Percentiles rank a stretch among this genome's conserved stretches.
phyloP scores from a whole-genome alignment of 2,329 filamentous ascomycete species.

The Zymoseptoria tritici region DNA sequence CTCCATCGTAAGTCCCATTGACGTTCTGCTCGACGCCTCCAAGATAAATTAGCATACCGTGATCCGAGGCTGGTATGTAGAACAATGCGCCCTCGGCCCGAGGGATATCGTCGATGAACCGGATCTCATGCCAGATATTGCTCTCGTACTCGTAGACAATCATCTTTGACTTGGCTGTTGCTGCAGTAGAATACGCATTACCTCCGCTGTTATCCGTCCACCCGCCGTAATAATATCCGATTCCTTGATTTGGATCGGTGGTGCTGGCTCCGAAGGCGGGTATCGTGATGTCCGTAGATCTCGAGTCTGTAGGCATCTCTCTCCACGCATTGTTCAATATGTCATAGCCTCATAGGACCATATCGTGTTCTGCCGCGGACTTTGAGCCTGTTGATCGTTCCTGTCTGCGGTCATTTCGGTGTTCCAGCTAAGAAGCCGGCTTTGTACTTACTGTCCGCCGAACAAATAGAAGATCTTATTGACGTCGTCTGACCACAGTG shows the following conservation, averaged over 20 bases:
- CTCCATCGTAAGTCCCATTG: conserved; percentile 33
- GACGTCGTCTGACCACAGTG: conserved; percentile 53
- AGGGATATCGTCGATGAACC: conserved; percentile 41
- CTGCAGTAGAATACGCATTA: not conserved
- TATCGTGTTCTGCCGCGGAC: conserved; percentile 36
- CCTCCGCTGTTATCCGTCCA: conserved; percentile 41
- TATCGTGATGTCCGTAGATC: conserved; percentile 25
- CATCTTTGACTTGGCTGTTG: conserved; percentile 44
- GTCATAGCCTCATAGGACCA: conserved; percentile 57
- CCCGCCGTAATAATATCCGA: conserved; percentile 54
- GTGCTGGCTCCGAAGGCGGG: conserved; percentile 53
- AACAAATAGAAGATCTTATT: conserved; percentile 59
- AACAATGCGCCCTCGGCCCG: conserved; percentile 55
- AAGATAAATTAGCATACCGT: conserved; percentile 55
- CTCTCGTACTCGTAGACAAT: conserved; percentile 51
- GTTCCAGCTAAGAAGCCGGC: conserved; percentile 17
- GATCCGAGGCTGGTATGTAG: conserved; percentile 53
- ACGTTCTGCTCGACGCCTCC: conserved; percentile 48
- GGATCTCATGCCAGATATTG: conserved; percentile 44
- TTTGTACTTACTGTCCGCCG: conserved; percentile 47
- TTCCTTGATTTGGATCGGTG: conserved; percentile 37
- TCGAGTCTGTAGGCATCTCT: conserved; percentile 33
- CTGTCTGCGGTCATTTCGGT: no score
- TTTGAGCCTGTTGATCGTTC: conserved; percentile 29
- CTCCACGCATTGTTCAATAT: conserved; percentile 51